phyloP scores from a whole-genome alignment of 1,284 basidiomycete genomes.

The Rhodotorula glutinis region DNA sequence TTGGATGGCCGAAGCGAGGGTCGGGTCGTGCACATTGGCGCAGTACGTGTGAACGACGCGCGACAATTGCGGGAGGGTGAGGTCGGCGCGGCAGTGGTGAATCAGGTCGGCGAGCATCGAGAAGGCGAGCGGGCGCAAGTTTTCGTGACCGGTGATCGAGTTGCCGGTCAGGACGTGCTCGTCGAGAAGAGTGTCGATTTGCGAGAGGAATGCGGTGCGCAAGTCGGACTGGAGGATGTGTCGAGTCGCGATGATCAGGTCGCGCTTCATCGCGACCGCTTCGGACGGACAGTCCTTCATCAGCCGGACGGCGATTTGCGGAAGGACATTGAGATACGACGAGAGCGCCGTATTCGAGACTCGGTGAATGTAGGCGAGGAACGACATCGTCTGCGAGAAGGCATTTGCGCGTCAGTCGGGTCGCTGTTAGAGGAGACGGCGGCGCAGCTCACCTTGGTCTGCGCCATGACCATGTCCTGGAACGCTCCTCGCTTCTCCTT shows the following conservation, averaged over 20 bases:
- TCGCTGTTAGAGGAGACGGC: not conserved
- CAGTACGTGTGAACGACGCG: slow-evolving; percentile 82
- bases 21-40: slow-evolving; percentile 83
- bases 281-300: slow-evolving; percentile 91
- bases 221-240: slow-evolving; percentile 83
- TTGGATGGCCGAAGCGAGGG: slow-evolving; percentile 76
- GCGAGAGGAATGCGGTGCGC: slow-evolving; percentile 73
- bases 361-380: slow-evolving; percentile 85
- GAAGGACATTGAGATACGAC: slow-evolving; percentile 75
- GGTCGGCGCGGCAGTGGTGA: slow-evolving; percentile 83
- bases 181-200: slow-evolving; percentile 86
- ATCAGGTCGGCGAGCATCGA: slow-evolving; percentile 89
- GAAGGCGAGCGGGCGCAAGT: slow-evolving; percentile 77
- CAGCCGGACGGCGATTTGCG: slow-evolving; percentile 76
- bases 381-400: slow-evolving; percentile 74
- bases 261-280: slow-evolving; percentile 62
- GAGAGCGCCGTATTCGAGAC: slow-evolving; percentile 67
- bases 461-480: slow-evolving; percentile 83
- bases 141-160: slow-evolving; percentile 73
- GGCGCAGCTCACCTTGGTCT: slow-evolving; percentile 70
- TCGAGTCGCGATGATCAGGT: slow-evolving; percentile 87
- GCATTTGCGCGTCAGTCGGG: not conserved
- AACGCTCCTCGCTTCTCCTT: slow-evolving; percentile 70
- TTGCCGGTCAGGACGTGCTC: slow-evolving; percentile 88
- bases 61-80: slow-evolving; percentile 72